Percentiles rank a stretch among this genome's conserved stretches.
phyloP scores from a whole-genome alignment of 2,329 filamentous ascomycete species.

The Phialocephala sp. region DNA sequence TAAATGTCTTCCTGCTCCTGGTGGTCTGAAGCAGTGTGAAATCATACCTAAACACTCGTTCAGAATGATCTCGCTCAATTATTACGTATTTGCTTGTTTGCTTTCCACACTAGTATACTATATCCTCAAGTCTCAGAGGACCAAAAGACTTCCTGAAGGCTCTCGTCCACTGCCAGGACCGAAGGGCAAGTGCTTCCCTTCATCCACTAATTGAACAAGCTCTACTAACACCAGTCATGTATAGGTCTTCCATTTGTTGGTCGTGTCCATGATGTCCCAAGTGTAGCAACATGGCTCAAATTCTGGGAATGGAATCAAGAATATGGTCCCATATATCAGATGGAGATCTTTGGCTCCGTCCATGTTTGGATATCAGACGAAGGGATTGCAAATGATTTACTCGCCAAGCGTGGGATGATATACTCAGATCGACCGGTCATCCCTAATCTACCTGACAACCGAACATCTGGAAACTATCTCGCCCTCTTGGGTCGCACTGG shows the following conservation, averaged over 20 bases:
- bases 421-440: slow-evolving; percentile 56
- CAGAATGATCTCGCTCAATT: slow-evolving; percentile 20
- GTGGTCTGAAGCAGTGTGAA: background rate
- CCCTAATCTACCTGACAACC: slow-evolving; percentile 54
- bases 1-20: background rate
- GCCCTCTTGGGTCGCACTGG: slow-evolving; percentile 52
- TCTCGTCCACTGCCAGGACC: slow-evolving; percentile 31
- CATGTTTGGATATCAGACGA: slow-evolving; percentile 57
- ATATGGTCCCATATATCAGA: slow-evolving; percentile 55
- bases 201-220: background rate
- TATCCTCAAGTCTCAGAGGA: slow-evolving; percentile 12
- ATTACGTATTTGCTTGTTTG: slow-evolving; percentile 14
- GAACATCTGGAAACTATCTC: slow-evolving; percentile 54
- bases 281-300: slow-evolving; percentile 51
- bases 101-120: slow-evolving; percentile 20
- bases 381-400: slow-evolving; percentile 51
- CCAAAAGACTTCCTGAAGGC: slow-evolving; percentile 29
- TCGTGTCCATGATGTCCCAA: slow-evolving; percentile 52
- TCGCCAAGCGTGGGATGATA: slow-evolving; percentile 49
- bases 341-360: slow-evolving; percentile 51
- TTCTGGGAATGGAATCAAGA: slow-evolving; percentile 54
- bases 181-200: slow-evolving; percentile 22
- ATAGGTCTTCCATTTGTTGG: slow-evolving; percentile 51
- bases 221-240: slow-evolving; percentile 18
- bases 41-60: background rate